phyloP scores from a whole-genome alignment of 805 yeast species.

The Debaryomyces hansenii region DNA sequence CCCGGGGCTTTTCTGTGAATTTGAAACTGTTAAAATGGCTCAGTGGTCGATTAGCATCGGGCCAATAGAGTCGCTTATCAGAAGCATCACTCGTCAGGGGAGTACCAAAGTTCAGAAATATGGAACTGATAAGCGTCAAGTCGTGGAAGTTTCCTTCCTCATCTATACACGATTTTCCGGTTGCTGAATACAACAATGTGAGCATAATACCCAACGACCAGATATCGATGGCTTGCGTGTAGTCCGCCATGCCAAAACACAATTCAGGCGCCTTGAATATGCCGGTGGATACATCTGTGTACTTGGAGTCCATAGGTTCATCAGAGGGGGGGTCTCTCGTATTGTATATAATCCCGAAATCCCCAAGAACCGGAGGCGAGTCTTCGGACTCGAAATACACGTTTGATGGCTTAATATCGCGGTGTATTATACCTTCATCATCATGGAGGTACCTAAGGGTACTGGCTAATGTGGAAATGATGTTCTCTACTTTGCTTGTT shows the following conservation, averaged over 20 bases:
- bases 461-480: slow-evolving; percentile 17
- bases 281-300: slow-evolving; percentile 65
- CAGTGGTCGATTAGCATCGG: slow-evolving; percentile 29
- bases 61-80: slow-evolving; percentile 29
- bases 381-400: slow-evolving; percentile 24
- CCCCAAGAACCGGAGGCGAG: slow-evolving; percentile 46
- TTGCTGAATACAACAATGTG: slow-evolving; percentile 46
- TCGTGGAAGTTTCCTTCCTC: slow-evolving; percentile 47
- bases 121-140: slow-evolving; percentile 53
- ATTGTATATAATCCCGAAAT: slow-evolving; percentile 59
- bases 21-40: slow-evolving; percentile 30
- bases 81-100: slow-evolving; percentile 38
- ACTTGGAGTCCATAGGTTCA: slow-evolving; percentile 44
- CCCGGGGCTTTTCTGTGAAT: slow-evolving; percentile 12
- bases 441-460: slow-evolving; percentile 31
- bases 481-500: slow-evolving; percentile 8
- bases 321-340: slow-evolving; percentile 14
- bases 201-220: slow-evolving; percentile 72
- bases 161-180: slow-evolving; percentile 31
- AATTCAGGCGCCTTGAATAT: slow-evolving; percentile 75
- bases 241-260: slow-evolving; percentile 57
- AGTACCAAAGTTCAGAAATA: slow-evolving; percentile 62
- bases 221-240: slow-evolving; percentile 58
- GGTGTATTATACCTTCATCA: slow-evolving; percentile 34
- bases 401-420: slow-evolving; percentile 43